These are phyloP conservation scores for Planoprotostelium fungivorum DNA, from an alignment of 78 protist species.

Conservation along the genomic window DNA sequence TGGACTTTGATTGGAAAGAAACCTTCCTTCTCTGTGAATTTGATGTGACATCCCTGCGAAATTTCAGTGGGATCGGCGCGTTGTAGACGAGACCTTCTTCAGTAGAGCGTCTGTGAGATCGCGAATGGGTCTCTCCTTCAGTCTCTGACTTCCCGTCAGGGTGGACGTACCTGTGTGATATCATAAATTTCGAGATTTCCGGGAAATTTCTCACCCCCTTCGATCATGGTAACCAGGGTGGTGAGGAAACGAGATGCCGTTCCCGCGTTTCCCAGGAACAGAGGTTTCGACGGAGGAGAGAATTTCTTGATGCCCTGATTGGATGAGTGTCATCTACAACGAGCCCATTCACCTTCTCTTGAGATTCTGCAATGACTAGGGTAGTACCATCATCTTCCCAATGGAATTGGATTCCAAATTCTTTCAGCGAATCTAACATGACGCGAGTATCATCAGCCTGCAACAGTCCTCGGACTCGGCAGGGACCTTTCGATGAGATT, in stretches of 20 bases:
- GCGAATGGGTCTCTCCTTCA: slow-evolving; percentile 67
- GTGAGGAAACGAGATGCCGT: slow-evolving; percentile 73
- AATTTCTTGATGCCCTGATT: neutral
- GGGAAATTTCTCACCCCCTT: neutral
- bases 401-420: slow-evolving; percentile 12
- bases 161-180: neutral
- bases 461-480: slow-evolving; percentile 8
- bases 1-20: slow-evolving; percentile 26
- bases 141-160: slow-evolving; percentile 51
- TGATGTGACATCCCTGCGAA: slow-evolving; percentile 5
- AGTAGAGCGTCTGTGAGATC: slow-evolving; percentile 35
- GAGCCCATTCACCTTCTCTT: neutral
- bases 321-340: neutral
- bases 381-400: slow-evolving; percentile 10
- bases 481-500: no score
- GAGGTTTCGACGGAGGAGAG: neutral
- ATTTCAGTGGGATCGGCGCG: no score
- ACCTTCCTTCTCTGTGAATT: neutral
- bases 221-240: slow-evolving; percentile 23
- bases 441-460: slow-evolving; percentile 73
- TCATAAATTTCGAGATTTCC: neutral
- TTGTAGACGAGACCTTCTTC: neutral
- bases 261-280: slow-evolving; percentile 79
- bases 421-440: slow-evolving; percentile 22
- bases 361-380: neutral